These are phyloP conservation scores for Clonostachys rhizophaga DNA, from an alignment of 2,329 filamentous ascomycete genomes.

Conservation along the genomic window DNA sequence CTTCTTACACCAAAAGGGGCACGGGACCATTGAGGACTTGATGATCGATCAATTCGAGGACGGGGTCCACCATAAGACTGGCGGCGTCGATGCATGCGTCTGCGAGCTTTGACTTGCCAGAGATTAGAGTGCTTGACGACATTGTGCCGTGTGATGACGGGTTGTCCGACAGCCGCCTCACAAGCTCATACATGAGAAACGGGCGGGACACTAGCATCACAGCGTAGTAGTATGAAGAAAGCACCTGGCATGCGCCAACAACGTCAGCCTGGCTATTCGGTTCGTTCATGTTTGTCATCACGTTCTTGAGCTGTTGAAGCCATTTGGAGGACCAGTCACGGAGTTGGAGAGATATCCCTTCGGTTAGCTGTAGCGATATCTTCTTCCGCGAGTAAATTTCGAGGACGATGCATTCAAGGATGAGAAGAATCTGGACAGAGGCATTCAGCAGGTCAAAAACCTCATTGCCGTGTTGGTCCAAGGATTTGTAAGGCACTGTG, in stretches of 20 bases:
- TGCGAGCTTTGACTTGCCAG: conserved; percentile 43
- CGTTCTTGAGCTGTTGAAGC: conserved; percentile 36
- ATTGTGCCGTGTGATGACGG: conserved; percentile 2
- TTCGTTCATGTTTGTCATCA: conserved; percentile 16
- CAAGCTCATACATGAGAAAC: conserved; percentile 52
- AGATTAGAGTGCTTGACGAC: conserved; percentile 13
- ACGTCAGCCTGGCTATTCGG: conserved; percentile 19
- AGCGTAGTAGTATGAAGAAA: conserved; percentile 50
- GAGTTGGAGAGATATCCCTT: conserved; percentile 47
- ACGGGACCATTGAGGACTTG: conserved; percentile 35
- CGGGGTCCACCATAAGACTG: conserved; percentile 45
- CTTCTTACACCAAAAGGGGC: conserved; percentile 42
- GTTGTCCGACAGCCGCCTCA: conserved; percentile 33
- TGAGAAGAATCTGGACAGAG: conserved; percentile 46
- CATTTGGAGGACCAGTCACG: conserved; percentile 45
- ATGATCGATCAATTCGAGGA: conserved; percentile 36
- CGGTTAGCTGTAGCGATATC: conserved; percentile 46
- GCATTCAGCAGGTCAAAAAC: conserved; percentile 41
- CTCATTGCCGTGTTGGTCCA: conserved; percentile 25
- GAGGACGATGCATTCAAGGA: conserved; percentile 43
- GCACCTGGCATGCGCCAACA: conserved; percentile 43
- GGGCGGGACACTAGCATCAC: conserved; percentile 53
- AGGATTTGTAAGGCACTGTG: conserved; percentile 39
- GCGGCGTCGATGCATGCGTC: conserved; percentile 52
- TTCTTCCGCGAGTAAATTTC: conserved; percentile 49